Conservation (phyloP, 352 stramenopile species). For the Globisporangium paroecandrum region DNA sequence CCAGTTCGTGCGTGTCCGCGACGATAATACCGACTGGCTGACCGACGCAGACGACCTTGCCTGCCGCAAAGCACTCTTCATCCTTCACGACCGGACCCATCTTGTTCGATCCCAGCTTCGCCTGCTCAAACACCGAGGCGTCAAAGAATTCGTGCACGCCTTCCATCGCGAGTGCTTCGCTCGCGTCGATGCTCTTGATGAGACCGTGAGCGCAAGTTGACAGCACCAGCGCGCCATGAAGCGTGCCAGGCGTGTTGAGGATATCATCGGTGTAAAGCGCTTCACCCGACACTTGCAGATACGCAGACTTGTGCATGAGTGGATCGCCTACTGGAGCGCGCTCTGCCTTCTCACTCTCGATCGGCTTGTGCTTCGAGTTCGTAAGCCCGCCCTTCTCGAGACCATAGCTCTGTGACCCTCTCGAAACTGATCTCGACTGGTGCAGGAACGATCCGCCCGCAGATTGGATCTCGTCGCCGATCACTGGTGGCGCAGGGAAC, state of each 20-base stretch:
- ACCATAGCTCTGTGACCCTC: constrained; percentile 56
- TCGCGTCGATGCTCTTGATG: constrained; percentile 87
- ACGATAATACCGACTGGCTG: constrained; percentile 83
- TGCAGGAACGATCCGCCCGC: constrained; percentile 57
- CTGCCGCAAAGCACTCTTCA: constrained; percentile 83
- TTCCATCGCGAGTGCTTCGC: constrained; percentile 72
- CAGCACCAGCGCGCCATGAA: constrained; percentile 92
- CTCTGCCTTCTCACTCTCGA: constrained; percentile 34
- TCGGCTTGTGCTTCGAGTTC: constrained; percentile 55
- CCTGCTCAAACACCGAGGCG: constrained; percentile 59
- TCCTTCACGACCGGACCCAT: constrained; percentile 83
- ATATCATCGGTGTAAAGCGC: constrained; percentile 96
- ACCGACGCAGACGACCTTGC: constrained; percentile 68
- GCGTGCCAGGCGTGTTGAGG: constrained; percentile 71
- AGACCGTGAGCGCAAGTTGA: constrained; percentile 73
- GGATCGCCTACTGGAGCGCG: constrained; percentile 84
- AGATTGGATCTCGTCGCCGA: constrained; percentile 43
- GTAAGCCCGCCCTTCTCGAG: constrained; percentile 60
- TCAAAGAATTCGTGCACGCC: constrained; percentile 90
- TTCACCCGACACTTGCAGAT: constrained; percentile 94
- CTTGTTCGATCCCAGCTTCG: constrained; percentile 66
- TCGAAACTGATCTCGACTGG: constrained; percentile 44
- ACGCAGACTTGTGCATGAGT: constrained; percentile 91
- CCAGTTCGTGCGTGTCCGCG: constrained; percentile 75
- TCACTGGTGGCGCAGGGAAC: constrained; percentile 24